A percentile compares a stretch with the other conserved stretches of the same genome.
Evolutionary conservation across 345 rosid genomes (phyloP).

Genomic region (Diplotaxis tenuifolia): DNA sequence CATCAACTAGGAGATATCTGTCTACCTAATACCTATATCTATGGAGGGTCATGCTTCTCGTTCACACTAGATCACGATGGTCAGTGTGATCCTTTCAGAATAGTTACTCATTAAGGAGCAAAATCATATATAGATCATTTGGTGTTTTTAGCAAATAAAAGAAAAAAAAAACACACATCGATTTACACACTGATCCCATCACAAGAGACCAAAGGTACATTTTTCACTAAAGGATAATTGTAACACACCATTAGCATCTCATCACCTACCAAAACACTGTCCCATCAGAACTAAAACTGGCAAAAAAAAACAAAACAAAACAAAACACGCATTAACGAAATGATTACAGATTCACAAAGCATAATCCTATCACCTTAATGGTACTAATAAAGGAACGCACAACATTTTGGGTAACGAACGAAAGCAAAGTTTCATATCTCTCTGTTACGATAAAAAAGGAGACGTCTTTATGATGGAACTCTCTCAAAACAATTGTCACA

Average conservation of each 20-base stretch:
- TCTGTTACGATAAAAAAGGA: constrained; percentile 1
- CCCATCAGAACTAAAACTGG: constrained; percentile 4
- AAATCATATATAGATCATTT: constrained; percentile 12
- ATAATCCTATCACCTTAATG: background rate
- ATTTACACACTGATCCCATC: constrained; percentile 10
- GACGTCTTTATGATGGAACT: background rate
- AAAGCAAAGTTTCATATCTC: background rate
- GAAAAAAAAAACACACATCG: background rate
- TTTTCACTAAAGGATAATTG: background rate
- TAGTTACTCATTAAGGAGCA: constrained; percentile 23
- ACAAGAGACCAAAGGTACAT: constrained; percentile 4
- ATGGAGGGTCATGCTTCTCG: constrained; percentile 35
- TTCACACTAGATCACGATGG: constrained; percentile 31
- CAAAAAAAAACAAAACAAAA: background rate
- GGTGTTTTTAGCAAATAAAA: constrained; percentile 15
- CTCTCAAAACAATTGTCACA: no score
- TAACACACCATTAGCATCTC: constrained; percentile 16
- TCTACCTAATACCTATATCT: constrained; percentile 42
- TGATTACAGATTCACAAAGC: background rate
- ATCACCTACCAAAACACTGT: constrained; percentile 23
- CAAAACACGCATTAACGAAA: constrained; percentile 14
- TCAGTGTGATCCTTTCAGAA: constrained; percentile 26
- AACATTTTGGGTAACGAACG: background rate
- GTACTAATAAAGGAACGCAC: constrained; percentile 17
- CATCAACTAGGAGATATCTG: constrained; percentile 23